These are phyloP conservation scores for Phytophthora aleatoria DNA, from an alignment of 352 stramenopile genomes.

Conservation along the genomic window DNA sequence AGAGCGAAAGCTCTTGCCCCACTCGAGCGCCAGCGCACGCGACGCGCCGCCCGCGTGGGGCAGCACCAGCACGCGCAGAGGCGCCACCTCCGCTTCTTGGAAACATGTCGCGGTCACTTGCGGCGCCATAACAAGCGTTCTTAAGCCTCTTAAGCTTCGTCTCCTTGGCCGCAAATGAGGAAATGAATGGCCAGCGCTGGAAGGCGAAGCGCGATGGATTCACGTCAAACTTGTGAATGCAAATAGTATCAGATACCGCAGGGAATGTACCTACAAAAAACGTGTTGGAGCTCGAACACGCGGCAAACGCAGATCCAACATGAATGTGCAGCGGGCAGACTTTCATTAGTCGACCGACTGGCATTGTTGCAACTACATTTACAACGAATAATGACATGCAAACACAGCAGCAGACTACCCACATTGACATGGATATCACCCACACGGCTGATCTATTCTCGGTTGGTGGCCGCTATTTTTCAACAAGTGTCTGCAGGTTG, in stretches of 20 bases:
- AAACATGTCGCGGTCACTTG: conserved; percentile 58
- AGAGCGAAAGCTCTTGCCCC: conserved; percentile 42
- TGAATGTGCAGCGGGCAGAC: not conserved
- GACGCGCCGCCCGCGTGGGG: conserved; percentile 56
- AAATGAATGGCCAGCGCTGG: conserved; percentile 15
- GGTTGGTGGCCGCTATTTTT: not conserved
- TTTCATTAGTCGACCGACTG: not conserved
- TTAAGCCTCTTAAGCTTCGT: conserved; percentile 6
- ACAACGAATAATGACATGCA: too few relatives aligned
- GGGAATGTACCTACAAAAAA: not conserved
- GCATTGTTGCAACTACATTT: too few relatives aligned
- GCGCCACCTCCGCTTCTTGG: conserved; percentile 63
- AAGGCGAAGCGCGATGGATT: conserved; percentile 4
- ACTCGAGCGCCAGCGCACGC: conserved; percentile 52
- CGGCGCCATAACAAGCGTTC: conserved; percentile 28
- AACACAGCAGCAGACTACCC: too few relatives aligned
- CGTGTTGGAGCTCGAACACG: conserved; percentile 1
- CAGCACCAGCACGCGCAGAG: conserved; percentile 68
- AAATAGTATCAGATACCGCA: not conserved
- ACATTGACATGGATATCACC: too few relatives aligned
- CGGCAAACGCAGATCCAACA: conserved; percentile 2
- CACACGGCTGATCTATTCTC: not conserved
- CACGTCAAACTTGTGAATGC: not conserved
- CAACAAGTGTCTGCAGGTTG: not conserved
- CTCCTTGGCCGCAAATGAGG: conserved; percentile 12